Evolutionary conservation across 176 grass and related monocot genomes (phyloP).

Genomic region (Musa schizocarpa): DNA sequence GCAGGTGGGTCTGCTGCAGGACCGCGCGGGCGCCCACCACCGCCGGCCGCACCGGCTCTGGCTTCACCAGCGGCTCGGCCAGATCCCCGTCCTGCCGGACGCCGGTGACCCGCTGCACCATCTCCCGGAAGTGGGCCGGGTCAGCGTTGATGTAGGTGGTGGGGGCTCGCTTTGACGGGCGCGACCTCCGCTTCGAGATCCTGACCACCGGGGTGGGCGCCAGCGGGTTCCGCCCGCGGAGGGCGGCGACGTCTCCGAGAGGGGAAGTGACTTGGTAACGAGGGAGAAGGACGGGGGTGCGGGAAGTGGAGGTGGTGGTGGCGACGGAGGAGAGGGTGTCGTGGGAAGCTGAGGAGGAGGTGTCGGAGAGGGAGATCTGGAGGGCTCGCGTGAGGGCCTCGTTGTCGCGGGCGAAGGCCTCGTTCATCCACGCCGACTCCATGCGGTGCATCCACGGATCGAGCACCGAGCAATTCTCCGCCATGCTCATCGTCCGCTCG

Average conservation of each 20-base stretch:
- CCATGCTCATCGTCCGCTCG: conserved; percentile 4
- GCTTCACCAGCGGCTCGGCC: background rate
- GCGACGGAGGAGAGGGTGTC: conserved; percentile 19
- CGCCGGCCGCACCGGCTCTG: conserved; percentile 2
- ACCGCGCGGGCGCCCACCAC: background rate
- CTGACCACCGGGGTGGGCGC: conserved; percentile 4
- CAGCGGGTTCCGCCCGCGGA: conserved; percentile 1
- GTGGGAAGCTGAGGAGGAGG: background rate
- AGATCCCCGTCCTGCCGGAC: conserved; percentile 13
- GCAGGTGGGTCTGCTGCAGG: conserved; percentile 14
- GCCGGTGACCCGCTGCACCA: conserved; percentile 87
- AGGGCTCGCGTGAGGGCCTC: conserved; percentile 48
- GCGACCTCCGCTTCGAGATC: conserved; percentile 50
- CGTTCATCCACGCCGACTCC: conserved; percentile 6
- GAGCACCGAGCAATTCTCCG: conserved; percentile 36
- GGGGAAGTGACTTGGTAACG: background rate
- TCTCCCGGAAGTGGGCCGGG: conserved; percentile 61
- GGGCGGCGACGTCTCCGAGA: background rate
- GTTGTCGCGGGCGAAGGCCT: conserved; percentile 28
- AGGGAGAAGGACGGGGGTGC: background rate
- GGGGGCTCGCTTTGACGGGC: conserved; percentile 46
- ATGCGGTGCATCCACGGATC: conserved; percentile 33
- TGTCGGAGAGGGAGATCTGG: conserved; percentile 55
- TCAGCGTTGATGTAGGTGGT: conserved; percentile 97
- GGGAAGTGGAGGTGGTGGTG: background rate